Conservation (phyloP, 176 grass and related monocot genomes). For the Zoysia japonica region DNA sequence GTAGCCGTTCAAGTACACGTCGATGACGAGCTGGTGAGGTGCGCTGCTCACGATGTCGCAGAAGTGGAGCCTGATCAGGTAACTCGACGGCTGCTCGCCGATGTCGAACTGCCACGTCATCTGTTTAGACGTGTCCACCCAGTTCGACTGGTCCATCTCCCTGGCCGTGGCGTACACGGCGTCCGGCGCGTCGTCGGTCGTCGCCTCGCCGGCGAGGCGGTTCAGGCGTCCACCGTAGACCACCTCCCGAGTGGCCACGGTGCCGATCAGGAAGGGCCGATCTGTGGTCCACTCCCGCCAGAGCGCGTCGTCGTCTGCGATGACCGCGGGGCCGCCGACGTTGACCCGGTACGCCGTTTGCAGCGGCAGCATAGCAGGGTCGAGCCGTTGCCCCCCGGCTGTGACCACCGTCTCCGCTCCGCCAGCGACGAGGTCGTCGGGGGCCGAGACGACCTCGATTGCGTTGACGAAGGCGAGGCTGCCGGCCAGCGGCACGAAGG, state of each 20-base stretch:
- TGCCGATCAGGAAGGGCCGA: not conserved
- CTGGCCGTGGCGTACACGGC: constrained; percentile 62
- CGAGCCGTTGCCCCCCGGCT: not conserved
- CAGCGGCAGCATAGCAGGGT: constrained; percentile 41
- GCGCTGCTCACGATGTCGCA: constrained; percentile 60
- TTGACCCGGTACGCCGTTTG: constrained; percentile 60
- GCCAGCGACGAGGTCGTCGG: constrained; percentile 44
- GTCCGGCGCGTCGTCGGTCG: constrained; percentile 49
- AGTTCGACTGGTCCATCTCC: constrained; percentile 23
- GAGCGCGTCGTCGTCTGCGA: constrained; percentile 51
- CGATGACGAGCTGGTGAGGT: constrained; percentile 38
- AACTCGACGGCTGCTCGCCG: constrained; percentile 13
- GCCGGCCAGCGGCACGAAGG: constrained; percentile 63
- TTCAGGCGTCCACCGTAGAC: not conserved
- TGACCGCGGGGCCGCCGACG: constrained; percentile 52
- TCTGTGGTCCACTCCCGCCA: constrained; percentile 68
- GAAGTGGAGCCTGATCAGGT: constrained; percentile 71
- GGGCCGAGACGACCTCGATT: constrained; percentile 69
- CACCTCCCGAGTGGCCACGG: not conserved
- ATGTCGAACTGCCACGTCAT: constrained; percentile 73
- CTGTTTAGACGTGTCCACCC: not conserved
- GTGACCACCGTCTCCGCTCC: constrained; percentile 4
- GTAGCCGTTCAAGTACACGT: constrained; percentile 36
- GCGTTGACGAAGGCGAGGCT: constrained; percentile 77
- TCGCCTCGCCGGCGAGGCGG: constrained; percentile 29